Evolutionary conservation across 495 filamentous ascomycete species (phyloP), one percentile per base, ranked within the genome.

Genomic region (Staphylotrichum longicolle): DNA sequence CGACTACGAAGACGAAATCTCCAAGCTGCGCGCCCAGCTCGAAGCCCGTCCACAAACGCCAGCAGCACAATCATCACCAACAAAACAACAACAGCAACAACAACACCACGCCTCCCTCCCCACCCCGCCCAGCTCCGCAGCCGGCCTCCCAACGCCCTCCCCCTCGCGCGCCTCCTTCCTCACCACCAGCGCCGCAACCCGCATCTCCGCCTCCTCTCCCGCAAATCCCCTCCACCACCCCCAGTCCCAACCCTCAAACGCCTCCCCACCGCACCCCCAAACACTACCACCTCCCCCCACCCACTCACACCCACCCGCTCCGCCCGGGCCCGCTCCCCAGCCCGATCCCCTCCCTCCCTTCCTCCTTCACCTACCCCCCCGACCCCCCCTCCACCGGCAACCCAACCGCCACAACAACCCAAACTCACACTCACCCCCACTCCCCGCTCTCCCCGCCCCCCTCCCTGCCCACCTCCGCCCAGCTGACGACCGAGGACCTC

Each of bases 1-100:
- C 69, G 90, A 96, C 77, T 96, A 96, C 82, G 94, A 98, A 82
- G 90, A 95, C 72, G 91, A 96, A 75, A 75, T 96, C 7, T 82
- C 82, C 60, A 80, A 80, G 39, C 80, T 92, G 55, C 85, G 86
- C 65, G 71, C 82, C 63, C 79, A 75, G 56, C 70, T 64, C 48
- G 65, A 67, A 15, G 0, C 49, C 20, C 56, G 48, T 20, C 52
- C 62, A 3, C 49, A 45, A 52, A 64, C 62, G 4, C 62, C 62
- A 5, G 32, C 54, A 32, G 41, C 53, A 37, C 48, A 32, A 40
- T 27, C 41, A 4, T 9, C 54, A 53, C 30, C 54, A 51, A 8
- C 48, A 40, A 12, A 39, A 14, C 48, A 55, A 3, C 61, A 49
- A 63, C 62, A 49, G 62, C 62, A 60, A 30, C 46, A 32, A 32